A percentile compares a stretch with the other conserved stretches of the same genome.
phyloP scores from a whole-genome alignment of 208 protist genomes.

The Trypanosoma rangeli region DNA sequence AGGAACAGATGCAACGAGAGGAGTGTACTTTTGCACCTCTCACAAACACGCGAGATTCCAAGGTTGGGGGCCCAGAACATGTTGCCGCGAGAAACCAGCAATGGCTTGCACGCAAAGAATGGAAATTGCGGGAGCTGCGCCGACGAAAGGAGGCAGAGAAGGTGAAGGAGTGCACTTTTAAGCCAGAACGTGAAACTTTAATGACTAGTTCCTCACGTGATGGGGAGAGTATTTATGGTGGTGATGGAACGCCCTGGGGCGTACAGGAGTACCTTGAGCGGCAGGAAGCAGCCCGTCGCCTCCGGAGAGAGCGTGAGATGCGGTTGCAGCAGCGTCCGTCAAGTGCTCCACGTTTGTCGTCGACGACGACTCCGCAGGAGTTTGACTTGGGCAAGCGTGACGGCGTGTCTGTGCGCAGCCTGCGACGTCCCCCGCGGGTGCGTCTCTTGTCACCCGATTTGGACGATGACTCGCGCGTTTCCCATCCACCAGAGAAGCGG shows the following conservation, averaged over 20 bases:
- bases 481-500: background rate
- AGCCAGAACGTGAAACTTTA: slow-evolving; percentile 15
- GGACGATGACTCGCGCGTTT: background rate
- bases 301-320: slow-evolving; percentile 19
- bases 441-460: slow-evolving; percentile 22
- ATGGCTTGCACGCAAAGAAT: slow-evolving; percentile 47
- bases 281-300: slow-evolving; percentile 30
- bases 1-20: slow-evolving; percentile 32
- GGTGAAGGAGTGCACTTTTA: slow-evolving; percentile 36
- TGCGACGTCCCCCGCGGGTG: slow-evolving; percentile 28
- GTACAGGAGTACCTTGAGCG: slow-evolving; percentile 48
- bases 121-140: slow-evolving; percentile 37
- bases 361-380: slow-evolving; percentile 15
- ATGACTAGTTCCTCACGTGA: background rate
- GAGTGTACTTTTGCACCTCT: slow-evolving; percentile 62
- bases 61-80: slow-evolving; percentile 1
- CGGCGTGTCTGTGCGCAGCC: slow-evolving; percentile 26
- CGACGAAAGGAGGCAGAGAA: slow-evolving; percentile 24
- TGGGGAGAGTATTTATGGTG: slow-evolving; percentile 25
- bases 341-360: slow-evolving; percentile 4
- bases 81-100: slow-evolving; percentile 40
- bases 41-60: slow-evolving; percentile 26
- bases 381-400: slow-evolving; percentile 25
- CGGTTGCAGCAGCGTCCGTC: slow-evolving; percentile 3
- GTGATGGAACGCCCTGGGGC: slow-evolving; percentile 31